These are phyloP conservation scores for Schwanniomyces sp. DNA, from an alignment of 805 yeast genomes.

Conservation along the genomic window DNA sequence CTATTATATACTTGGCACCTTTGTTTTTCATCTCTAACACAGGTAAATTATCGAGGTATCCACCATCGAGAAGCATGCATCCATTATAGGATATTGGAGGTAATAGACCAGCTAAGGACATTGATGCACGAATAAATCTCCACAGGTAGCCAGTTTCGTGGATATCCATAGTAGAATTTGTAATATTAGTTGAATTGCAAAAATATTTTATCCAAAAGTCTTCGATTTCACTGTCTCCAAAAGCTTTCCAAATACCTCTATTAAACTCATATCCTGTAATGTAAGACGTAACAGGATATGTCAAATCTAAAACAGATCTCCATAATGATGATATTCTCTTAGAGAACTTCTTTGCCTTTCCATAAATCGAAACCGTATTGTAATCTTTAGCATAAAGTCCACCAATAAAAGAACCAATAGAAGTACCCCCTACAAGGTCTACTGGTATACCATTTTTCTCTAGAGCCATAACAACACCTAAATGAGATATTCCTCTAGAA, in stretches of 20 bases:
- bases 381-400: constrained; percentile 93
- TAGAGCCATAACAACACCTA: constrained; percentile 86
- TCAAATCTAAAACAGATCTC: constrained; percentile 81
- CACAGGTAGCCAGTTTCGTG: constrained; percentile 92
- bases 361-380: constrained; percentile 87
- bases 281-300: constrained; percentile 92
- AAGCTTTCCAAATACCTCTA: constrained; percentile 95
- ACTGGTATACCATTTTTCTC: constrained; percentile 93
- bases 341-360: constrained; percentile 83
- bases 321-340: constrained; percentile 80
- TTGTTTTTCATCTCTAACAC: constrained; percentile 87
- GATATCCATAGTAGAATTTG: constrained; percentile 92
- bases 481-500: constrained; percentile 89
- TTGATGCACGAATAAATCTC: constrained; percentile 93
- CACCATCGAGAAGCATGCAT: constrained; percentile 92
- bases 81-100: constrained; percentile 92
- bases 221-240: constrained; percentile 90
- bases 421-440: constrained; percentile 93
- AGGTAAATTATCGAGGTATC: constrained; percentile 91
- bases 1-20: constrained; percentile 85
- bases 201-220: constrained; percentile 92
- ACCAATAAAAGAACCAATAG: constrained; percentile 94
- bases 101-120: constrained; percentile 91
- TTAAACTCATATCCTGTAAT: constrained; percentile 97
- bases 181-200: constrained; percentile 91